These are phyloP conservation scores for Ascochyta clinopodiicola DNA, from an alignment of 2,329 filamentous ascomycete genomes.

Conservation along the genomic window DNA sequence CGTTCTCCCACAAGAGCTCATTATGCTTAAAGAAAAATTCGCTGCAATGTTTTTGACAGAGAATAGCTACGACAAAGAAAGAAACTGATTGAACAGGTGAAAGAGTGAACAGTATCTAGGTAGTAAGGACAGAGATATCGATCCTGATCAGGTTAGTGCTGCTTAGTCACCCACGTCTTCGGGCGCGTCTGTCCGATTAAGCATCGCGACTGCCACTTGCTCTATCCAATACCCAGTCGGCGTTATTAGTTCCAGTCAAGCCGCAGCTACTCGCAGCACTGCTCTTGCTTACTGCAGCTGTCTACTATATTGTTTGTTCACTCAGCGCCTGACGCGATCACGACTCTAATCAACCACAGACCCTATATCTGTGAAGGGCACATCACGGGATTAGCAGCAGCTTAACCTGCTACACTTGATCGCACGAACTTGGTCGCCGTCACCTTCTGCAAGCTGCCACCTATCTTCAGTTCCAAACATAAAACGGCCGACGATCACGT, in stretches of 20 bases:
- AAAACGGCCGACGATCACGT: not conserved
- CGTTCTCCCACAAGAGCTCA: too few relatives aligned
- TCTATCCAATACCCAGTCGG: conserved; percentile 4
- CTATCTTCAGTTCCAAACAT: not conserved
- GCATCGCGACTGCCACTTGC: conserved; percentile 13
- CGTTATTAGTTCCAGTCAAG: conserved; percentile 6
- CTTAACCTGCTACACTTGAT: not conserved
- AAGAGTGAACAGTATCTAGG: not conserved
- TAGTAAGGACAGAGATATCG: not conserved
- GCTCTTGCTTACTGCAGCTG: not conserved
- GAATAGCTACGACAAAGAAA: too few relatives aligned
- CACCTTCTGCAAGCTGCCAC: not conserved
- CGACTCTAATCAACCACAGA: not conserved
- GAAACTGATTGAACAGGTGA: too few relatives aligned
- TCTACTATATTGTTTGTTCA: not conserved
- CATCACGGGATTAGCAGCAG: conserved; percentile 9
- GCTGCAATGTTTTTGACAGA: too few relatives aligned
- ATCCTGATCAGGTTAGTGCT: conserved; percentile 4
- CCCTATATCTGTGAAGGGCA: conserved; percentile 8
- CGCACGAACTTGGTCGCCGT: not conserved
- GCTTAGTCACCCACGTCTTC: conserved; percentile 11
- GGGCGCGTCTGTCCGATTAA: conserved; percentile 3
- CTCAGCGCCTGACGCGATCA: not conserved
- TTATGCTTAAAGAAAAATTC: too few relatives aligned
- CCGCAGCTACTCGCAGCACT: not conserved